These are phyloP conservation scores for Lodderomyces theae DNA, from an alignment of 1,139 yeast genomes.

Conservation along the genomic window DNA sequence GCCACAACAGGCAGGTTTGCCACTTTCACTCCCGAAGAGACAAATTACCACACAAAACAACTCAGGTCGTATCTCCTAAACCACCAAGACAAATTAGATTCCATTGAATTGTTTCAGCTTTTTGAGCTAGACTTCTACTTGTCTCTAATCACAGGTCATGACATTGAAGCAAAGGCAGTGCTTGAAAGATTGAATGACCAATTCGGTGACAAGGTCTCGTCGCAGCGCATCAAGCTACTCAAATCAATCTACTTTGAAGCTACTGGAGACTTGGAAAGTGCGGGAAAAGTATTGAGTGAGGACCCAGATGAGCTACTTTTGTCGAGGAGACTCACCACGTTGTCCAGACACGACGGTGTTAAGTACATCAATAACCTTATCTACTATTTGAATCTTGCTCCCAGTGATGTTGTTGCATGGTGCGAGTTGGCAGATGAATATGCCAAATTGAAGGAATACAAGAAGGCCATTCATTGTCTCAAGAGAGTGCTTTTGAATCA, in stretches of 20 bases:
- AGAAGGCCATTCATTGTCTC: conserved; percentile 61
- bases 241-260: conserved; percentile 59
- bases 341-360: conserved; percentile 23
- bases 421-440: conserved; percentile 70
- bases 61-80: not conserved
- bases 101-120: conserved; percentile 52
- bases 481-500: conserved; percentile 66
- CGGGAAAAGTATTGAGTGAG: conserved; percentile 37
- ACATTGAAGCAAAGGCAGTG: conserved; percentile 55
- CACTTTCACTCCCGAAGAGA: conserved; percentile 29
- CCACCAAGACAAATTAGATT: not conserved
- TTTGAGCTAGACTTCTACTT: conserved; percentile 73
- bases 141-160: conserved; percentile 54
- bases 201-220: conserved; percentile 46
- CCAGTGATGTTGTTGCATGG: conserved; percentile 77
- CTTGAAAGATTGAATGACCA: conserved; percentile 65
- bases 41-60: not conserved
- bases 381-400: conserved; percentile 53
- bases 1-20: conserved; percentile 36
- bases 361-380: conserved; percentile 50
- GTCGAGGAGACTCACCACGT: conserved; percentile 36
- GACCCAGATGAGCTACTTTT: conserved; percentile 36
- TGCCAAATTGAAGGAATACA: conserved; percentile 56
- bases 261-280: conserved; percentile 36
- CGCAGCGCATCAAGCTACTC: conserved; percentile 58